These are phyloP conservation scores for Breviolum minutum DNA, from an alignment of 73 alveolate genomes.

Conservation along the genomic window DNA sequence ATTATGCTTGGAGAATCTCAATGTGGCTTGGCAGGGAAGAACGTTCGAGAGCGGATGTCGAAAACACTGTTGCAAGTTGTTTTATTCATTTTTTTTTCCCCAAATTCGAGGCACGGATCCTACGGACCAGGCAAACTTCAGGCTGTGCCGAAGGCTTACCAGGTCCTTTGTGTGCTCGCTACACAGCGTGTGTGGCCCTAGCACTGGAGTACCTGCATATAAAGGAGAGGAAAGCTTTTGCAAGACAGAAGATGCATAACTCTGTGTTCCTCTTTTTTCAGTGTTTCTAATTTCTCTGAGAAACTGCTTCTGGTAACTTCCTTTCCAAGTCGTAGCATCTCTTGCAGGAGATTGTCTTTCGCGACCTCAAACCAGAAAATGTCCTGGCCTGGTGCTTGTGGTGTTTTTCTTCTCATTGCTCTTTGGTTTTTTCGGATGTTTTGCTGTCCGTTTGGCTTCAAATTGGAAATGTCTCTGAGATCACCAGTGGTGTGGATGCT, in stretches of 20 bases:
- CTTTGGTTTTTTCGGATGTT: no score
- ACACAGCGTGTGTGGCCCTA: conserved; percentile 56
- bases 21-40: background rate
- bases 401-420: background rate
- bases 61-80: background rate
- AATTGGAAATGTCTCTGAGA: background rate
- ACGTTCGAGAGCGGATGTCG: background rate
- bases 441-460: background rate
- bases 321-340: background rate
- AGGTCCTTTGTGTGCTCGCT: conserved; percentile 35
- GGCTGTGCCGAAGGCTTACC: conserved; percentile 33
- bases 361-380: conserved; percentile 69
- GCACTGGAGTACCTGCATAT: conserved; percentile 67
- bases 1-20: conserved; percentile 49
- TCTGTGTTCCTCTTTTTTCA: background rate
- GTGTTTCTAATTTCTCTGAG: no score
- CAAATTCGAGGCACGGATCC: conserved; percentile 30
- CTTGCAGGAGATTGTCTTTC: conserved; percentile 54
- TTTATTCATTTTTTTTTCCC: no score
- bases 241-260: background rate
- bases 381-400: background rate
- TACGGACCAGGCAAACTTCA: conserved; percentile 1
- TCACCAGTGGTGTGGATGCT: conserved; percentile 32
- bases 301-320: background rate
- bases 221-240: background rate